phyloP scores from a whole-genome alignment of 2,329 filamentous ascomycete species.

The Sporothrix euskadiensis region DNA sequence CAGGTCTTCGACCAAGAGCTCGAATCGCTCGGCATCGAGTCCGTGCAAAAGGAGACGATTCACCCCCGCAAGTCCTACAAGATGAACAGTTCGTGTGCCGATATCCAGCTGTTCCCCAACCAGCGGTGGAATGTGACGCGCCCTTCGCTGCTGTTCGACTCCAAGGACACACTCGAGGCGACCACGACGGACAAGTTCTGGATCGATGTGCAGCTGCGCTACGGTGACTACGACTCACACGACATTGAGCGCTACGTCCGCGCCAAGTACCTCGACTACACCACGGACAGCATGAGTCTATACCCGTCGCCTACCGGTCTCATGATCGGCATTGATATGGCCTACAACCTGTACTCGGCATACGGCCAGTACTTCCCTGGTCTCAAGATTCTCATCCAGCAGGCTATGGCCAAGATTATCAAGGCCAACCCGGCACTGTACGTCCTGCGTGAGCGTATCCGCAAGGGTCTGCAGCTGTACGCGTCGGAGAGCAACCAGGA shows the following conservation, averaged over 20 bases:
- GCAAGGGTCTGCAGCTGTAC: slow-evolving; percentile 96
- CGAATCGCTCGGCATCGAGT: slow-evolving; percentile 93
- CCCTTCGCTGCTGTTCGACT: slow-evolving; percentile 91
- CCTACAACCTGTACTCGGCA: slow-evolving; percentile 97
- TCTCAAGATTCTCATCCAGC: slow-evolving; percentile 90
- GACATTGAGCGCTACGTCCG: slow-evolving; percentile 97
- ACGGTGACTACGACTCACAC: slow-evolving; percentile 93
- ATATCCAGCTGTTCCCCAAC: slow-evolving; percentile 93
- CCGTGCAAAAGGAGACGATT: slow-evolving; percentile 98
- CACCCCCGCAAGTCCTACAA: slow-evolving; percentile 99
- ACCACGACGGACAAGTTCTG: slow-evolving; percentile 99
- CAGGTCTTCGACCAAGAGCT: slow-evolving; percentile 98
- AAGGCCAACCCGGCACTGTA: slow-evolving; percentile 97
- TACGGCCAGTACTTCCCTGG: slow-evolving; percentile 99
- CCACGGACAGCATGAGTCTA: slow-evolving; percentile 97
- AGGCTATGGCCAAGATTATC: slow-evolving; percentile 99
- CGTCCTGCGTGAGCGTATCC: slow-evolving; percentile 93
- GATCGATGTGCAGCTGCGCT: slow-evolving; percentile 94
- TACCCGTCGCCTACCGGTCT: slow-evolving; percentile 95
- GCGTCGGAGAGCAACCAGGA: slow-evolving; percentile 99
- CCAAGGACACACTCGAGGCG: slow-evolving; percentile 89
- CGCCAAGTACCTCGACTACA: slow-evolving; percentile 98
- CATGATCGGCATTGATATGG: slow-evolving; percentile 96
- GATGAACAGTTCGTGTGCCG: slow-evolving; percentile 99
- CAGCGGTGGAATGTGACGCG: slow-evolving; percentile 99